phyloP scores from a whole-genome alignment of 257 asterid species.

The Solanum tarijense region DNA sequence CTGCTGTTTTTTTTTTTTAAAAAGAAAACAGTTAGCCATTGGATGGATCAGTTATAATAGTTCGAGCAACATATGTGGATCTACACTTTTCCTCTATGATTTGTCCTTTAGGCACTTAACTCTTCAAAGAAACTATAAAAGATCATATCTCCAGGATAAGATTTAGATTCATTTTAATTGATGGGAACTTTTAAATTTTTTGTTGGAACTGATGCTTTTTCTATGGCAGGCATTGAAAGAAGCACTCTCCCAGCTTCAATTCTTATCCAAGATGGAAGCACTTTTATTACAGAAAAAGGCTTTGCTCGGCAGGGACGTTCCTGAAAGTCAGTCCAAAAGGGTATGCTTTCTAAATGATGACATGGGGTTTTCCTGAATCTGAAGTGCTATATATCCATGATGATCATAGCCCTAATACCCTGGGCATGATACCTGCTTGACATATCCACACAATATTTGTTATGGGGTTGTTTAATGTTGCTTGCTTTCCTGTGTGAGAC shows the following conservation, averaged over 20 bases:
- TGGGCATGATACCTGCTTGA: neutral
- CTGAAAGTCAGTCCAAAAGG: constrained; percentile 39
- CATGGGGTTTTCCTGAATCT: constrained; percentile 2
- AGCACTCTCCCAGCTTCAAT: constrained; percentile 42
- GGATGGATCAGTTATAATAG: neutral
- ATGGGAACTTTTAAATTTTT: neutral
- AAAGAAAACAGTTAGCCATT: neutral
- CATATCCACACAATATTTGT: neutral
- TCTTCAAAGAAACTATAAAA: neutral
- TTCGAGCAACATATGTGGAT: neutral
- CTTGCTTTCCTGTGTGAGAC: neutral
- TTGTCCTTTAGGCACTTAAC: neutral
- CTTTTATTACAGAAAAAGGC: constrained; percentile 51
- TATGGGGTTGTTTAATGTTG: neutral
- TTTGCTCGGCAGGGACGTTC: constrained; percentile 27
- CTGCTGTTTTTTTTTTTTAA: neutral
- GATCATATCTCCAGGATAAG: neutral
- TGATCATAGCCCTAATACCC: neutral
- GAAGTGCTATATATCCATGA: neutral
- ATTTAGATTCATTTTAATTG: neutral
- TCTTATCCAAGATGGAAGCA: constrained; percentile 61
- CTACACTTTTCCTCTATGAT: neutral
- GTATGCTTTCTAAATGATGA: constrained; percentile 22
- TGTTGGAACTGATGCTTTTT: neutral
- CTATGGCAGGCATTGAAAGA: constrained; percentile 50